Evolutionary conservation across 805 yeast genomes (phyloP).

Genomic region (Candida ulmi): DNA sequence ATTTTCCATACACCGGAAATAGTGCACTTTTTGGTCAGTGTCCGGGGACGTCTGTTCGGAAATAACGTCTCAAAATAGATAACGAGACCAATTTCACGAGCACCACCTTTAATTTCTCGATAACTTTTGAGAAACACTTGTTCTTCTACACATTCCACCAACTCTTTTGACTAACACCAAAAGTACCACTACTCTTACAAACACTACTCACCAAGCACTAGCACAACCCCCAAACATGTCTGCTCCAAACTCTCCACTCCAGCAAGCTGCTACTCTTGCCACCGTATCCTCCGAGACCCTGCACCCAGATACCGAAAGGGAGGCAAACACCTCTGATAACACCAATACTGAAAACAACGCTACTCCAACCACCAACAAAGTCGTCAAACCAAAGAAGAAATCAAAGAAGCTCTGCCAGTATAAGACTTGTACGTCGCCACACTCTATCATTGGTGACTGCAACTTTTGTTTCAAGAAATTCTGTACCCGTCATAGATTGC

Average conservation of each 20-base stretch:
- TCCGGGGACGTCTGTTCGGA: too few species aligned
- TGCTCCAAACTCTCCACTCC: neutral
- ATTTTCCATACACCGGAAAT: too few species aligned
- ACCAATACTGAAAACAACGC: conserved; percentile 1
- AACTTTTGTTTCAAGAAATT: conserved; percentile 57
- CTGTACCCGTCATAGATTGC: conserved; percentile 59
- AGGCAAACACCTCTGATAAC: neutral
- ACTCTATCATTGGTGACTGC: conserved; percentile 56
- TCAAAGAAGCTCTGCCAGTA: conserved; percentile 24
- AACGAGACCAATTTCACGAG: too few species aligned
- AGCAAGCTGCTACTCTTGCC: neutral
- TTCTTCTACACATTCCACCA: too few species aligned
- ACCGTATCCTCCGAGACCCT: neutral
- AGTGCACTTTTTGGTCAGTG: too few species aligned
- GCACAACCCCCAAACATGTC: too few species aligned
- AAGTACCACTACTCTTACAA: too few species aligned
- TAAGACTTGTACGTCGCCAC: conserved; percentile 20
- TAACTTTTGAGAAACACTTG: too few species aligned
- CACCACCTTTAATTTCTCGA: too few species aligned
- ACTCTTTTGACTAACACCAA: too few species aligned
- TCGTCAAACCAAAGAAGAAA: conserved; percentile 22
- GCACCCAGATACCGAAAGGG: neutral
- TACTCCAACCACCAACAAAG: conserved; percentile 3
- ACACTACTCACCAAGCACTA: too few species aligned
- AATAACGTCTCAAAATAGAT: too few species aligned